Percentiles rank a stretch among this genome's conserved stretches.
These are phyloP conservation scores for Arthrobotrys pseudoclavata DNA, from an alignment of 2,329 filamentous ascomycete genomes.

Conservation along the genomic window DNA sequence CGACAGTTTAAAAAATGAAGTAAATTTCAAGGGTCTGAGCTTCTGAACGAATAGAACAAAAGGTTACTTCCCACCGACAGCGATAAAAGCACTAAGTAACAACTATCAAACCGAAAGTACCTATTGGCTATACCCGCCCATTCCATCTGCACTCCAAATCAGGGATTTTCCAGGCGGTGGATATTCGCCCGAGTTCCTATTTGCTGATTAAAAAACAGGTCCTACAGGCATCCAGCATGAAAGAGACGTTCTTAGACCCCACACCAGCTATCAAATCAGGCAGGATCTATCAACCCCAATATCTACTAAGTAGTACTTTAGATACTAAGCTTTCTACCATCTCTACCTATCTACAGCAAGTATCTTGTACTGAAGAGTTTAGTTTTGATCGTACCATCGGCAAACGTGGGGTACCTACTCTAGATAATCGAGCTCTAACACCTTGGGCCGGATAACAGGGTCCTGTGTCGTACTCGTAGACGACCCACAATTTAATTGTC, in stretches of 20 bases:
- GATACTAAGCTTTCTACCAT: not conserved
- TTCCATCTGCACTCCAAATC: slow-evolving; percentile 35
- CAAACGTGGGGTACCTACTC: not conserved
- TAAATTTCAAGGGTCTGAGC: slow-evolving; percentile 14
- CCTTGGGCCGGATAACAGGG: not conserved
- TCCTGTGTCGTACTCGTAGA: not conserved
- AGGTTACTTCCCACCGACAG: not conserved
- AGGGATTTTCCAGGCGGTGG: slow-evolving; percentile 34
- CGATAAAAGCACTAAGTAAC: not conserved
- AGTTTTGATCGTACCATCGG: not conserved
- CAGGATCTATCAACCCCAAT: slow-evolving; percentile 1
- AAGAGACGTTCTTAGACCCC: slow-evolving; percentile 13
- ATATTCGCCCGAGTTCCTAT: slow-evolving; percentile 46
- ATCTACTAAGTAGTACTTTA: too few species aligned
- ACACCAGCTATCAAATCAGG: slow-evolving; percentile 29
- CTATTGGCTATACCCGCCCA: slow-evolving; percentile 14
- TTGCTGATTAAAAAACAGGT: slow-evolving; percentile 54
- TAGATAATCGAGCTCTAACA: not conserved
- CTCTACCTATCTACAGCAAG: not conserved
- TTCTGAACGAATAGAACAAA: not conserved
- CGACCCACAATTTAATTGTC: not conserved
- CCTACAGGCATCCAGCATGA: slow-evolving; percentile 24
- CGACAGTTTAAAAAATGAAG: not conserved
- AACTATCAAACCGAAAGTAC: not conserved
- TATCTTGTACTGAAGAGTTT: not conserved